Conservation (phyloP, 2,329 filamentous ascomycete genomes). For the Chrysoporthe cubensis region DNA sequence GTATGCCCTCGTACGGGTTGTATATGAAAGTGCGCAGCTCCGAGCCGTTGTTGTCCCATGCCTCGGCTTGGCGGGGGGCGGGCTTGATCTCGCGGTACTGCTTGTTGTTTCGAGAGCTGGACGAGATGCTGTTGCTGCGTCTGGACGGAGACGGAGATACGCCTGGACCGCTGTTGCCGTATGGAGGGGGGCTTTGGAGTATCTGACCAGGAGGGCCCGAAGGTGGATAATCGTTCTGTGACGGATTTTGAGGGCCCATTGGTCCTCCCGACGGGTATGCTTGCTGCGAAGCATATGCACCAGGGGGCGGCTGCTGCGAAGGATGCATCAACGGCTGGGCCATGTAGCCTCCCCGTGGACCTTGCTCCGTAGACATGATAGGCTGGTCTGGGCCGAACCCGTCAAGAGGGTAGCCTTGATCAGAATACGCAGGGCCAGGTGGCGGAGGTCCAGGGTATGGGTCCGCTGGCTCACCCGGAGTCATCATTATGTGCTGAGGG, state of each 20-base stretch:
- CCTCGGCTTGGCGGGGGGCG: conserved; percentile 56
- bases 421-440: conserved; percentile 17
- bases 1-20: conserved; percentile 58
- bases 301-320: conserved; percentile 21
- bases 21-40: conserved; percentile 65
- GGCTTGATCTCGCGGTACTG: conserved; percentile 63
- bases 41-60: conserved; percentile 48
- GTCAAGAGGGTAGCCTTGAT: conserved; percentile 23
- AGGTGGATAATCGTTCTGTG: conserved; percentile 12
- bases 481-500: conserved; percentile 20
- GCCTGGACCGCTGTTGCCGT: conserved; percentile 28
- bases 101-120: conserved; percentile 34
- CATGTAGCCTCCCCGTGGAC: conserved; percentile 24
- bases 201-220: conserved; percentile 20
- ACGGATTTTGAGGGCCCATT: conserved; percentile 11
- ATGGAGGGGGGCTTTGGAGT: conserved; percentile 27
- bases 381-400: conserved; percentile 28
- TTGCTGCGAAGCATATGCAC: conserved; percentile 19
- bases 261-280: conserved; percentile 16
- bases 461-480: conserved; percentile 7
- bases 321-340: conserved; percentile 23
- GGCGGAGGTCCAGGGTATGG: conserved; percentile 14
- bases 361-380: conserved; percentile 28
- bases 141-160: conserved; percentile 37
- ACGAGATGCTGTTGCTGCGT: conserved; percentile 38